phyloP scores from a whole-genome alignment of 1,139 yeast genomes.

The Lodderomyces jiufengensis region DNA sequence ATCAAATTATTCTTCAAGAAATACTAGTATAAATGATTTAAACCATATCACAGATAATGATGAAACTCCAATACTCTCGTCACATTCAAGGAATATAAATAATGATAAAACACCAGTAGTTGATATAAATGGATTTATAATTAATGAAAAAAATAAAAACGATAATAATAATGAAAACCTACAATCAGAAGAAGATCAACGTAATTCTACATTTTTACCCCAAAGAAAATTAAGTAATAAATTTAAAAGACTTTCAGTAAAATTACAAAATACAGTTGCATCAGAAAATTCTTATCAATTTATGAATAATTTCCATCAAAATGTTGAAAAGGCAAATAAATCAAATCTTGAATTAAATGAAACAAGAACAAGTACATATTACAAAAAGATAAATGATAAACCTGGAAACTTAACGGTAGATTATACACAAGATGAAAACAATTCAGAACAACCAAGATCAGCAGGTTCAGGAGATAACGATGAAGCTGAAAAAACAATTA shows the following conservation, averaged over 20 bases:
- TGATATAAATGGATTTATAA: slow-evolving; percentile 12
- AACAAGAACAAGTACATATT: slow-evolving; percentile 27
- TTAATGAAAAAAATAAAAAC: slow-evolving; percentile 3
- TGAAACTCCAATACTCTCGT: slow-evolving; percentile 26
- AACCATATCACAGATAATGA: slow-evolving; percentile 21
- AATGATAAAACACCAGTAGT: slow-evolving; percentile 30
- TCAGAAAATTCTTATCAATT: slow-evolving; percentile 42
- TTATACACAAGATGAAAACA: slow-evolving; percentile 1
- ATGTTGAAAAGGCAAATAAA: slow-evolving; percentile 20
- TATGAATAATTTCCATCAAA: slow-evolving; percentile 42
- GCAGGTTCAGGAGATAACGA: neutral
- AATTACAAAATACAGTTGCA: slow-evolving; percentile 32
- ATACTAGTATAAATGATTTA: slow-evolving; percentile 24
- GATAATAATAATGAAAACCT: neutral
- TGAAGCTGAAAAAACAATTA: slow-evolving; percentile 4
- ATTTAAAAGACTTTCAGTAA: slow-evolving; percentile 39
- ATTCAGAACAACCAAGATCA: neutral
- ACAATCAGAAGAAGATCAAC: slow-evolving; percentile 2
- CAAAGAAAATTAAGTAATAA: slow-evolving; percentile 35
- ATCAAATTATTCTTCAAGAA: slow-evolving; percentile 27
- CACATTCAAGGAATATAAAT: slow-evolving; percentile 13
- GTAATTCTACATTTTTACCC: slow-evolving; percentile 23
- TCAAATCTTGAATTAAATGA: slow-evolving; percentile 1
- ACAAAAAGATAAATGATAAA: slow-evolving; percentile 25
- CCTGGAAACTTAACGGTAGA: too few species aligned